A percentile compares a stretch with the other conserved stretches of the same genome.
These are phyloP conservation scores for Cryptosporidium ubiquitum DNA, from an alignment of 169 alveolate genomes.

Conservation along the genomic window DNA sequence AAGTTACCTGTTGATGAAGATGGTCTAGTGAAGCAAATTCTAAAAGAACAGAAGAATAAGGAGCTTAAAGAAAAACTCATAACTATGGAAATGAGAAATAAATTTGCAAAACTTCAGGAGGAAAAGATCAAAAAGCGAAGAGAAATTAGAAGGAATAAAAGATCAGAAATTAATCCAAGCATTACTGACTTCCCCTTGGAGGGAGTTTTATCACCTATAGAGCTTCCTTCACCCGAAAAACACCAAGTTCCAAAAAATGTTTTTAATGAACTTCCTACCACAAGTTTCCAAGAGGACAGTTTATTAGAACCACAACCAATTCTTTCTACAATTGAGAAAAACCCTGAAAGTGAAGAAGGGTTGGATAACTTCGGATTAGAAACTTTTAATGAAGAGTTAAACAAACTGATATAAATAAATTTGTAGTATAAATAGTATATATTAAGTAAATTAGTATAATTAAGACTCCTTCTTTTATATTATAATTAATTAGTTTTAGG, in stretches of 20 bases:
- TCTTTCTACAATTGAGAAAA: not conserved
- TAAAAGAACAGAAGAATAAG: constrained; percentile 13
- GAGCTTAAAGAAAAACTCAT: constrained; percentile 20
- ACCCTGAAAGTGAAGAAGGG: not conserved
- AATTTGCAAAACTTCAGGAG: not conserved
- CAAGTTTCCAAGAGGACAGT: not conserved
- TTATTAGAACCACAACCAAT: not conserved
- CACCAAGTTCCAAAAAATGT: not conserved
- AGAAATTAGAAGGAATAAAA: constrained; percentile 7
- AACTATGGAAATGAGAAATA: not conserved
- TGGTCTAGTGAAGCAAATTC: constrained; percentile 12
- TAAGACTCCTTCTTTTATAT: not conserved
- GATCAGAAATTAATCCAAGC: not conserved
- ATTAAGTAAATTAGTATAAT: not conserved
- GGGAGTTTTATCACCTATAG: constrained; percentile 5
- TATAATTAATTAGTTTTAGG: not conserved
- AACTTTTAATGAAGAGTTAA: constrained; percentile 3
- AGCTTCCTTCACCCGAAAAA: constrained; percentile 9
- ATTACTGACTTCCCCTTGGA: constrained; percentile 30
- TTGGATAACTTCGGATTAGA: constrained; percentile 33
- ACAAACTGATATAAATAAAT: not conserved
- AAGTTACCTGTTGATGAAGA: not conserved
- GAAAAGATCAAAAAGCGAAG: constrained; percentile 22
- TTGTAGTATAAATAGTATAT: constrained; percentile 22
- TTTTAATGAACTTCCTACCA: not conserved